phyloP scores from a whole-genome alignment of 176 grass and related monocot genomes.

The Musa troglodytarum region DNA sequence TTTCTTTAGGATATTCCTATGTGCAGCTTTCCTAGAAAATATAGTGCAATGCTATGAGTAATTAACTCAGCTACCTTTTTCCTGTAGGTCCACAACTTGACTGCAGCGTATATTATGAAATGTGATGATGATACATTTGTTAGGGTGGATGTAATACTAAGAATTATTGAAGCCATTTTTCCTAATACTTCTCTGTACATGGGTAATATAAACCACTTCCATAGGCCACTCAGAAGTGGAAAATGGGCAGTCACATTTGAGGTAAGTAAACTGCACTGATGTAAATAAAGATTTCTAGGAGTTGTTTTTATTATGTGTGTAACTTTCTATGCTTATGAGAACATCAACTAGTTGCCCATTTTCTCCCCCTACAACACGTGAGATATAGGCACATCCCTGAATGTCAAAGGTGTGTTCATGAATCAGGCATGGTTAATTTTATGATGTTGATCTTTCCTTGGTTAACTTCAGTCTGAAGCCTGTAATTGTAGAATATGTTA shows the following conservation, averaged over 20 bases:
- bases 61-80: neutral
- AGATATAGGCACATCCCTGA: no score
- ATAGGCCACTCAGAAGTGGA: conserved; percentile 69
- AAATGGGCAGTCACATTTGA: conserved; percentile 83
- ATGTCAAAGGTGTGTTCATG: no score
- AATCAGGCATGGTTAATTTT: no score
- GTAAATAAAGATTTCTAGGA: neutral
- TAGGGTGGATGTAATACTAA: conserved; percentile 61
- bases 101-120: conserved; percentile 78
- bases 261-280: conserved; percentile 25
- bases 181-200: conserved; percentile 63
- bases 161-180: conserved; percentile 47
- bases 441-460: no score
- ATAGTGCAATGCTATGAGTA: neutral
- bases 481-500: no score
- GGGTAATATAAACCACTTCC: conserved; percentile 73
- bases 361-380: no score
- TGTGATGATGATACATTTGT: conserved; percentile 84
- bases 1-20: neutral
- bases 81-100: conserved; percentile 59
- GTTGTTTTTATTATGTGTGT: neutral
- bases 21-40: neutral
- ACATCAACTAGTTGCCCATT: neutral
- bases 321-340: neutral
- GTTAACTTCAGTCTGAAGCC: no score